Evolutionary conservation across 2,329 filamentous ascomycete genomes (phyloP), one percentile per base, ranked within the genome.

Genomic region (Fusarium neocosmosporiellum): DNA sequence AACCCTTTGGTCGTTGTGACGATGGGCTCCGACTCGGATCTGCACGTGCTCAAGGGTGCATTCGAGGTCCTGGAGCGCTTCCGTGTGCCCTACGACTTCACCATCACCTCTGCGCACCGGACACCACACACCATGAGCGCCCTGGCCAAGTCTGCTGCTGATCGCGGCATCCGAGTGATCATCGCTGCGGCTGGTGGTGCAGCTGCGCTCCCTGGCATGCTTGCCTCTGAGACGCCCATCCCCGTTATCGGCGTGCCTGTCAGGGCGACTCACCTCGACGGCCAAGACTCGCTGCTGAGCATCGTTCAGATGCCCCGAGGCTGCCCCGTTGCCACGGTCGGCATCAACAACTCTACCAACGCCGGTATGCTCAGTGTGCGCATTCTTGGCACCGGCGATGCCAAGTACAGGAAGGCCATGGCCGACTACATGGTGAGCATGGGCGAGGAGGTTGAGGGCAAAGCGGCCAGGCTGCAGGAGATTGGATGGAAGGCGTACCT

Each of bases 11-110:
- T 96, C 2, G 89, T 93, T 14, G 89, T 96, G 4, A 94, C 94
- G 31, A 96, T 96, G 93, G 94, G 94, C 39, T 96, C 93, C 2
- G 92, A 94, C 83, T 94, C 91, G 11, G 93, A 95, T 78, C 87
- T 95, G 27, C 88, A 88, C 3, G 89, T 93, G 18, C 88, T 95
- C 41, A 87, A 87, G 69, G 88, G 88, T 0, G 92, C 89, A 1
- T 84, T 94, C 22, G 87, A 92, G 66, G 87, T 94, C 36, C 87
- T 95, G 4, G 84, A 88, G 63, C 86, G 89, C n/a, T 92, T 96
- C 69, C 79, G 85, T n/a, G 92, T 96, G 13, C 91, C 93, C 0
- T 93, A 90, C 83, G 89, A 92, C 8, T 87, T 90, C 18, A 90
- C 90, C 77, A 95, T 96, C 78, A 95, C 93, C 0, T 95, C 93